Conservation (phyloP, 1,284 basidiomycete species). For the Takashimella tepidaria region DNA sequence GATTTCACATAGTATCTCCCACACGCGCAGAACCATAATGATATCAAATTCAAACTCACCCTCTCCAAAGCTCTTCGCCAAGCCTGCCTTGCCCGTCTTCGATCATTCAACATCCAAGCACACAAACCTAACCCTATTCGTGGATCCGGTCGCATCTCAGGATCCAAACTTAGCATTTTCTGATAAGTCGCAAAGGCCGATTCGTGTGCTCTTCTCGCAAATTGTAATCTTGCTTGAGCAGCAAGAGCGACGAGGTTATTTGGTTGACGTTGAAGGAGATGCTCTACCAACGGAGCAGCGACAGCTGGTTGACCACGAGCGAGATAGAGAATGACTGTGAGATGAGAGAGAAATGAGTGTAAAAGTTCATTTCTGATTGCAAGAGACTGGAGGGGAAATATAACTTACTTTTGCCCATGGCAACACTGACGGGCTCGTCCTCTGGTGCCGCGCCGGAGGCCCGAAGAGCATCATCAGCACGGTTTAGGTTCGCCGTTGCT, state of each 20-base stretch:
- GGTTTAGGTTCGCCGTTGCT: conserved; percentile 65
- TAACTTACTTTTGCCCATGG: conserved; percentile 28
- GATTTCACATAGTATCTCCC: too few species aligned
- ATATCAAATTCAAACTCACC: conserved; percentile 51
- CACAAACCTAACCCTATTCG: conserved; percentile 89
- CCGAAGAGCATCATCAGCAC: conserved; percentile 63
- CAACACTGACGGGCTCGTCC: conserved; percentile 38
- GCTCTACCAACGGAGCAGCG: conserved; percentile 71
- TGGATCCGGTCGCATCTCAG: conserved; percentile 77
- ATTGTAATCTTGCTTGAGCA: conserved; percentile 70
- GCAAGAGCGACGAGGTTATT: conserved; percentile 59
- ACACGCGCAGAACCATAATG: too few species aligned
- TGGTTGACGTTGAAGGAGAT: conserved; percentile 69
- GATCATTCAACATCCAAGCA: conserved; percentile 78
- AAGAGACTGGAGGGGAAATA: conserved; percentile 1
- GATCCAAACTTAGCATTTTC: conserved; percentile 68
- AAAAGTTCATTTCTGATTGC: not conserved
- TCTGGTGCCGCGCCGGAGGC: conserved; percentile 23
- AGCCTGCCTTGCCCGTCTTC: conserved; percentile 68
- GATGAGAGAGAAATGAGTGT: not conserved
- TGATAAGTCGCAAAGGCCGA: conserved; percentile 79
- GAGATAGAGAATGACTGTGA: conserved; percentile 69
- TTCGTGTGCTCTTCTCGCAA: conserved; percentile 68
- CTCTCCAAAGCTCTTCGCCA: conserved; percentile 82
- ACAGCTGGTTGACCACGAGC: conserved; percentile 71